Evolutionary conservation across 441 rosid species (phyloP).

Genomic region (Isatis lusitanica): DNA sequence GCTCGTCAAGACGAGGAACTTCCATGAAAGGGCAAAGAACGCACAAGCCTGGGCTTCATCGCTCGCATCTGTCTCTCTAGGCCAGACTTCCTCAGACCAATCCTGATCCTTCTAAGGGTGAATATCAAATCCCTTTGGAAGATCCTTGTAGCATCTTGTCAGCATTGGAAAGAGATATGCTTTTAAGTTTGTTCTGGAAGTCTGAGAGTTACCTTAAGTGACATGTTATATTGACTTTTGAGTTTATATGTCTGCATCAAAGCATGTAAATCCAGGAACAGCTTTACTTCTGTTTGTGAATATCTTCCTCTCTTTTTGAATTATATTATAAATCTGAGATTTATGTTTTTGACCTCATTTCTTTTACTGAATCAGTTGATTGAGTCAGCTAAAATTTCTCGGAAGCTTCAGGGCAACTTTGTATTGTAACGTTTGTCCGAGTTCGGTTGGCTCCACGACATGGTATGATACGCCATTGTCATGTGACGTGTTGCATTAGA

Average conservation of each 20-base stretch:
- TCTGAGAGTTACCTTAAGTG: conserved; percentile 15
- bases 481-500: conserved; percentile 4
- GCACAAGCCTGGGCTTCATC: conserved; percentile 89
- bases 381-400: background rate
- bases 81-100: conserved; percentile 63
- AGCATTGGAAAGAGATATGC: conserved; percentile 22
- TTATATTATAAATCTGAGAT: conserved; percentile 17
- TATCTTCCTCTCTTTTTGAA: conserved; percentile 19
- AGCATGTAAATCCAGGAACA: conserved; percentile 33
- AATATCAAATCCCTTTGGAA: conserved; percentile 8
- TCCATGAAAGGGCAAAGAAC: conserved; percentile 70
- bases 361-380: conserved; percentile 21
- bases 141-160: conserved; percentile 3
- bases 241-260: conserved; percentile 19
- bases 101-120: conserved; percentile 36
- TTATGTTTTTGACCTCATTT: conserved; percentile 23
- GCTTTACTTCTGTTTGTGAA: conserved; percentile 31
- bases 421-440: background rate
- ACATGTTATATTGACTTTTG: conserved; percentile 28
- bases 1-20: conserved; percentile 65
- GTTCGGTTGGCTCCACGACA: background rate
- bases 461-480: background rate
- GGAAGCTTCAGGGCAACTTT: background rate
- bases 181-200: conserved; percentile 25
- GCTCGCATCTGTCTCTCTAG: conserved; percentile 80